phyloP scores from a whole-genome alignment of 2,329 filamentous ascomycete genomes.

The Gaeumannomyces tritici region DNA sequence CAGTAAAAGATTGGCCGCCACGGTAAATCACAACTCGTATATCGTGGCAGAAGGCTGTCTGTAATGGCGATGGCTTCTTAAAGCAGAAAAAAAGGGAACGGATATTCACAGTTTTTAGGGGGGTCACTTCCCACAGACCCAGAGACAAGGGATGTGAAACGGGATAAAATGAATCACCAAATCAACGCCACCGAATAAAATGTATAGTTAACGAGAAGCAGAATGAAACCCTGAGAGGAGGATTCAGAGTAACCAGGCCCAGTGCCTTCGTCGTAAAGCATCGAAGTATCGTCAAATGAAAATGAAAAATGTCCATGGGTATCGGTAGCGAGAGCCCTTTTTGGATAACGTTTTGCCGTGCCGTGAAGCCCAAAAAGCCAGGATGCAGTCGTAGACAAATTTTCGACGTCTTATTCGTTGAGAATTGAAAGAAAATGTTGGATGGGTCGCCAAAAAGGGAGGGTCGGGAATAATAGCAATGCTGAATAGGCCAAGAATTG shows the following conservation, averaged over 20 bases:
- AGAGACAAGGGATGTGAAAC: not conserved
- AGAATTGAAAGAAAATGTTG: not conserved
- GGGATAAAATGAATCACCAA: not conserved
- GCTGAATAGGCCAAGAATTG: no score
- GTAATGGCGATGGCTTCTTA: not conserved
- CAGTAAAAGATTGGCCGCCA: not conserved
- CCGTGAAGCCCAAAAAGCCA: not conserved
- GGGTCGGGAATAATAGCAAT: not conserved
- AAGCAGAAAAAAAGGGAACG: not conserved
- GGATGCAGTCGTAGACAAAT: not conserved
- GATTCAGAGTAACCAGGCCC: not conserved
- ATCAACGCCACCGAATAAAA: not conserved
- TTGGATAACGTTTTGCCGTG: not conserved
- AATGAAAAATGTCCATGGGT: not conserved
- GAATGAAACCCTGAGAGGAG: not conserved
- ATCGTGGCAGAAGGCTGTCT: not conserved
- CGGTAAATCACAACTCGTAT: not conserved
- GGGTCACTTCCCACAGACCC: no score
- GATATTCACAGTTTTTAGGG: not conserved
- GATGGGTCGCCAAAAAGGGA: not conserved
- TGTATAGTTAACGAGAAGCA: not conserved
- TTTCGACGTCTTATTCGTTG: not conserved
- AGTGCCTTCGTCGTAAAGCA: not conserved
- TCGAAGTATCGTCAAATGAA: not conserved
- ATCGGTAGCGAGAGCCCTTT: not conserved